A percentile compares a stretch with the other conserved stretches of the same genome.
Evolutionary conservation across 176 grass and related monocot genomes (phyloP).

Genomic region (Panicum miliaceum): DNA sequence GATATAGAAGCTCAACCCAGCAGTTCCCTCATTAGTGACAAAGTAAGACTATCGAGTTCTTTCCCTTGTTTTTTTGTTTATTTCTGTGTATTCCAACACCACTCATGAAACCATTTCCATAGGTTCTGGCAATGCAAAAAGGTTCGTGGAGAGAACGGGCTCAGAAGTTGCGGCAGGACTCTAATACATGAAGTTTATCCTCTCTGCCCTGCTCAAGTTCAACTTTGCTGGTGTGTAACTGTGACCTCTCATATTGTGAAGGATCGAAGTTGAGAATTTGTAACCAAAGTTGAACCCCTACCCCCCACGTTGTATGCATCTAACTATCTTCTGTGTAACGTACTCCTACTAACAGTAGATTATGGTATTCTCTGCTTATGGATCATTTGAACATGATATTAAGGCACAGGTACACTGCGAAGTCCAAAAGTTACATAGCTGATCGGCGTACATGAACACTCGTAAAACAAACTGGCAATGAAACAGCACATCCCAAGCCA

Average conservation of each 20-base stretch:
- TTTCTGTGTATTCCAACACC: neutral
- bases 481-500: too few species aligned
- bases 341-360: neutral
- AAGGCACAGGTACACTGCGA: too few species aligned
- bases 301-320: conserved; percentile 8
- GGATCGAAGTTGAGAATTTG: neutral
- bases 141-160: conserved; percentile 87
- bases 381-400: too few species aligned
- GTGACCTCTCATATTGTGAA: conserved; percentile 2
- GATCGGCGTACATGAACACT: neutral
- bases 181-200: conserved; percentile 53
- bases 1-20: conserved; percentile 39
- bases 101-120: conserved; percentile 30
- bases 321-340: conserved; percentile 1
- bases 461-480: neutral
- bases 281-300: neutral
- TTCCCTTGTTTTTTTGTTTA: conserved; percentile 17
- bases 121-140: conserved; percentile 81
- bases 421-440: too few species aligned
- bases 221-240: neutral
- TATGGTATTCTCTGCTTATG: neutral
- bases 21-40: conserved; percentile 65
- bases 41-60: conserved; percentile 52
- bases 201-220: neutral
- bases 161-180: conserved; percentile 58